These are phyloP conservation scores for Pelargonium cotyledonis DNA, from an alignment of 441 rosid genomes.

Conservation along the genomic window DNA sequence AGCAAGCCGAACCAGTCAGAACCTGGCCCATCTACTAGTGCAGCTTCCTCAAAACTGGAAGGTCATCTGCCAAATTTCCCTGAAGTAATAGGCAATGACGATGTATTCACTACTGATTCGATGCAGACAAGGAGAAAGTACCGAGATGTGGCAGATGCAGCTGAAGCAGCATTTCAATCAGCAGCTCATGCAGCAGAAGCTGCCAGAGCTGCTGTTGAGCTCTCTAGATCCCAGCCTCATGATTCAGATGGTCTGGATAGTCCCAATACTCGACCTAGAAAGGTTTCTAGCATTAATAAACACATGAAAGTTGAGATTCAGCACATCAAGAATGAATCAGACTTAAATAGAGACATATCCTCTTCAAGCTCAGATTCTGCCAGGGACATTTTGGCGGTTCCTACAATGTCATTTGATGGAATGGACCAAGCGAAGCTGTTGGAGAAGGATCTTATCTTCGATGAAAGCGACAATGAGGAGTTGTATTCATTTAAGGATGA, in stretches of 20 bases:
- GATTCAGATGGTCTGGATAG: conserved; percentile 38
- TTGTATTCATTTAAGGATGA: conserved; percentile 2
- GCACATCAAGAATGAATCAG: conserved; percentile 23
- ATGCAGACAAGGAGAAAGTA: conserved; percentile 46
- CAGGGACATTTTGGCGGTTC: conserved; percentile 24
- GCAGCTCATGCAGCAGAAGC: conserved; percentile 89
- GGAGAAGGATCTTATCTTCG: conserved; percentile 49
- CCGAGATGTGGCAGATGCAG: conserved; percentile 89
- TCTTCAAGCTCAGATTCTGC: conserved; percentile 37
- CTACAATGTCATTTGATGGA: conserved; percentile 32
- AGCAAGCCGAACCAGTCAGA: conserved; percentile 25
- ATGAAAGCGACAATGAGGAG: conserved; percentile 50
- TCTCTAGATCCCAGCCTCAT: conserved; percentile 50
- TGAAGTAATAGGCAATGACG: conserved; percentile 16
- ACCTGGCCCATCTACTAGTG: conserved; percentile 10
- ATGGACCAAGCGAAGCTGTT: conserved; percentile 38
- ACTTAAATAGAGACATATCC: conserved; percentile 25
- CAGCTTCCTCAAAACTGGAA: conserved; percentile 16
- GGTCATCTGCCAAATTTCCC: conserved; percentile 10
- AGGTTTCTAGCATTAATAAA: conserved; percentile 2
- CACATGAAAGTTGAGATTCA: conserved; percentile 20
- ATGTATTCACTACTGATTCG: conserved; percentile 49
- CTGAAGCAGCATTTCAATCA: conserved; percentile 88
- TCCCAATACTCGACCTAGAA: conserved; percentile 19
- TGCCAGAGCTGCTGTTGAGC: conserved; percentile 91